Conservation (phyloP, 169 alveolate genomes). For the Eimeria sp. region DNA sequence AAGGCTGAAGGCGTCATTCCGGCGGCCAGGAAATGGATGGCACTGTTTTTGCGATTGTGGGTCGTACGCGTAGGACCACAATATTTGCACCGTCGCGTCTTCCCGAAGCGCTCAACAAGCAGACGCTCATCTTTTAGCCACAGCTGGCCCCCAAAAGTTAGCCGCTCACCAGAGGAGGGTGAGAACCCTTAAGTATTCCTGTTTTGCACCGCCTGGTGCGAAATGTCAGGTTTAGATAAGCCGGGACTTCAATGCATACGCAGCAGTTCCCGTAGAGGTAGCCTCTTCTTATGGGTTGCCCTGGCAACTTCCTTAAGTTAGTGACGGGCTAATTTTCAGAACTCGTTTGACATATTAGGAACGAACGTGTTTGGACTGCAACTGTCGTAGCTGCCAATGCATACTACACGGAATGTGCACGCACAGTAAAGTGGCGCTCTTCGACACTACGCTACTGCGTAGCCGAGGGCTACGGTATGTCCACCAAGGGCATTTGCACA, state of each 20-base stretch:
- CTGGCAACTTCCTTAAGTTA: not conserved
- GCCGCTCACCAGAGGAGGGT: constrained; percentile 6
- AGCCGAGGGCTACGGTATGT: not conserved
- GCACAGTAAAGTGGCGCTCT: not conserved
- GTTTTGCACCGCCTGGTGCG: not conserved
- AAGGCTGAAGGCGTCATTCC: not conserved
- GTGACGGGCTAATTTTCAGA: not conserved
- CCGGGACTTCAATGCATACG: not conserved
- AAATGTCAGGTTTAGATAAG: not conserved
- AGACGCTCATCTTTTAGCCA: not conserved
- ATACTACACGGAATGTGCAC: not conserved
- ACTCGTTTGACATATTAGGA: not conserved
- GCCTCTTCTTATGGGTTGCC: not conserved
- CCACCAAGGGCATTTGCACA: not conserved
- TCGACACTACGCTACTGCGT: not conserved
- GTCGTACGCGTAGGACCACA: not conserved
- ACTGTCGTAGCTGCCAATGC: not conserved
- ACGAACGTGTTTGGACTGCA: not conserved
- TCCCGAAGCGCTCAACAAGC: not conserved
- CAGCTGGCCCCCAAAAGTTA: not conserved
- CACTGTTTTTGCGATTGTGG: not conserved
- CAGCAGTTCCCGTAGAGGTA: not conserved
- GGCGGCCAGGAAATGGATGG: not conserved
- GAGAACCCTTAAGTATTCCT: not conserved
- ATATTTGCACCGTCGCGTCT: not conserved